Evolutionary conservation across 176 grass and related monocot species (phyloP), one percentile per base, ranked within the genome.

Genomic region (Raddia distichophylla): DNA sequence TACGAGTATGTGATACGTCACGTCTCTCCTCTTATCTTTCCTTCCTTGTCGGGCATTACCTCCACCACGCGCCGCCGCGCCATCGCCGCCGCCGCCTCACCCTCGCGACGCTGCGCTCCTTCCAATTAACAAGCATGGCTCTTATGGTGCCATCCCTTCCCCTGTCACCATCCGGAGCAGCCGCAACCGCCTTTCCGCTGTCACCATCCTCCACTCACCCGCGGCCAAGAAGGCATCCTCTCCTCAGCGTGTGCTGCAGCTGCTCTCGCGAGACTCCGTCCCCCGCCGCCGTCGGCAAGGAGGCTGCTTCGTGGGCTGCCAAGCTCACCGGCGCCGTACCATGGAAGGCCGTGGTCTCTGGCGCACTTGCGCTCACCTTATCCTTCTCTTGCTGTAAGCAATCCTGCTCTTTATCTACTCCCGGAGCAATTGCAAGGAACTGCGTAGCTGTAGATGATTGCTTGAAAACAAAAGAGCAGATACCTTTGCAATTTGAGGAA

Each of bases 371-470:
- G 27, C 33, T 95, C 78, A 77, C 82, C 62, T 44, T 90, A 2
- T 95, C 82, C 74, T 87, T 95, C 42, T 79, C 83, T 43, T 89
- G 67, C 49, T 85, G 91, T 91, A 83, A 83, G 74, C 55, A 52
- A 14, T 53, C 45, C 20, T 6, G 8, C 0, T 6, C 50, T 79
- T 49, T 46, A 20, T 51, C 43, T 56, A 48, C 17, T 19, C 52
- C 40, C 7, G 0, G 2, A 48, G 47, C 18, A 72, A 67, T 13
- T 15, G 15, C 8, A 67, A 17, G 50, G 7, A 59, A 43, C 10
- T 60, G 55, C 68, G 3, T n/a, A 0, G 3, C n/a, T 0, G 9
- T 59, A 20, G 18, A 20, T 8, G 8, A 59, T 48, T 69, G 42
- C 47, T 69, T 17, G 67, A 48, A 69, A 69, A 69, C 0, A 48